These are phyloP conservation scores for Calonectria pteridis DNA, from an alignment of 2,329 filamentous ascomycete species.

Conservation along the genomic window DNA sequence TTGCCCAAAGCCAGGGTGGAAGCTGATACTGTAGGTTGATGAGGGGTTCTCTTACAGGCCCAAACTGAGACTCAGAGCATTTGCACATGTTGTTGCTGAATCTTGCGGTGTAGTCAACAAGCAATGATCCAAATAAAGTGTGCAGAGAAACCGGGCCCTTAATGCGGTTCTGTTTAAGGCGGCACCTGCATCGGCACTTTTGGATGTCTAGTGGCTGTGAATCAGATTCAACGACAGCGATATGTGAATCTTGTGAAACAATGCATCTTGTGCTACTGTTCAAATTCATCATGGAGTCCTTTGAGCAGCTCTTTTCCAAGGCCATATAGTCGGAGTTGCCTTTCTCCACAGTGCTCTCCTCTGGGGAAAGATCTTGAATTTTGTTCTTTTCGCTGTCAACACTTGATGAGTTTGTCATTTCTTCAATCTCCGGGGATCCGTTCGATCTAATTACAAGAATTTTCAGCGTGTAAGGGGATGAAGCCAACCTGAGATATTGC, in stretches of 20 bases:
- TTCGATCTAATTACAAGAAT: neutral
- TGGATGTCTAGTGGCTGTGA: neutral
- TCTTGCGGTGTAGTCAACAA: neutral
- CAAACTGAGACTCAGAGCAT: neutral
- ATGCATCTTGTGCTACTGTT: neutral
- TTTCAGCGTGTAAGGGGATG: neutral
- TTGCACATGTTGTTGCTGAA: neutral
- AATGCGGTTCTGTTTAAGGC: neutral
- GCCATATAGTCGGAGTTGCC: neutral
- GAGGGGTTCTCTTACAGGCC: neutral
- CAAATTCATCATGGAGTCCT: neutral
- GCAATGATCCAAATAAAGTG: neutral
- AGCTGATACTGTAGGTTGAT: slow-evolving; percentile 8
- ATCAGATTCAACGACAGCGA: neutral
- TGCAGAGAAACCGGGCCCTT: neutral
- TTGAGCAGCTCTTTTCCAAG: neutral
- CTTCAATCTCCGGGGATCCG: neutral
- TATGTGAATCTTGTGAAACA: neutral
- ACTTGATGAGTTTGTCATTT: neutral
- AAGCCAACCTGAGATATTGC: neutral
- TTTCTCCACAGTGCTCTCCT: neutral
- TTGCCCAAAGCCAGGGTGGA: slow-evolving; percentile 31
- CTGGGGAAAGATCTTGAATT: neutral
- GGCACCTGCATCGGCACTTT: neutral
- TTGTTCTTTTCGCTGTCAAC: neutral